Base-by-base conservation (phyloP, 2,329 filamentous ascomycete species). In the Ciborinia camelliae region DNA sequence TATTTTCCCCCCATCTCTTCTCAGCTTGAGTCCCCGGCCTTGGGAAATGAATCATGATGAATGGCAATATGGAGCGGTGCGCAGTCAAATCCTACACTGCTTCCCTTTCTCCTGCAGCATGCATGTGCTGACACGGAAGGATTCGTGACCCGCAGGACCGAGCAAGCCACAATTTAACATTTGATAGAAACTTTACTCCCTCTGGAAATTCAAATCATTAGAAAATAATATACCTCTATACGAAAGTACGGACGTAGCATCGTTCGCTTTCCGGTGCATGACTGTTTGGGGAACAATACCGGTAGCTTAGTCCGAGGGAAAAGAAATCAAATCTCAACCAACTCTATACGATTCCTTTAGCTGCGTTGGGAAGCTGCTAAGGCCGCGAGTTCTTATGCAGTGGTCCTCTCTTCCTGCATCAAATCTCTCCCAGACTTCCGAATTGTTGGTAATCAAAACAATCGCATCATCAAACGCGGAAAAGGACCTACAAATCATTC, bases 161-260 rank as follows among this genome's bases (percentile, higher is more conserved):
- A 63, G 61, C 62, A 63, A 63, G 62, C 62, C 62, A 63, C 62
- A 63, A 63, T 63, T 32, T 63, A 58, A 58, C 20, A 63, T 58
- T 63, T 58, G 52, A 63, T 50, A 58, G 62, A 57, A 57, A 57
- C 30, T 43, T 61, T 55, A 54, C 60, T 54, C n/a, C 12, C 53
- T 41, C 37, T 57, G 37, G 53, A 32, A 57, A 23, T 23, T 5
- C 39, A 58, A 58, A 30, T 35, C 39, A 32, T 57, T 54, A 37
- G 32, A 54, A 54, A 23, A 57, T 23, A 45, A 23, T 43, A 23
- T 23, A 30, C 28, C 20, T 45, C 32, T 45, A n/a, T n/a, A 45
- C 37, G 39, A 57, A 32, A 43, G 39, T 30, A 32, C 37, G 39
- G 26, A 57, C 5, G 53, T 30, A 32, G 53, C n/a, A 32, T 7